Evolutionary conservation across 176 grass and related monocot species (phyloP).

Genomic region (Eleusine indica): DNA sequence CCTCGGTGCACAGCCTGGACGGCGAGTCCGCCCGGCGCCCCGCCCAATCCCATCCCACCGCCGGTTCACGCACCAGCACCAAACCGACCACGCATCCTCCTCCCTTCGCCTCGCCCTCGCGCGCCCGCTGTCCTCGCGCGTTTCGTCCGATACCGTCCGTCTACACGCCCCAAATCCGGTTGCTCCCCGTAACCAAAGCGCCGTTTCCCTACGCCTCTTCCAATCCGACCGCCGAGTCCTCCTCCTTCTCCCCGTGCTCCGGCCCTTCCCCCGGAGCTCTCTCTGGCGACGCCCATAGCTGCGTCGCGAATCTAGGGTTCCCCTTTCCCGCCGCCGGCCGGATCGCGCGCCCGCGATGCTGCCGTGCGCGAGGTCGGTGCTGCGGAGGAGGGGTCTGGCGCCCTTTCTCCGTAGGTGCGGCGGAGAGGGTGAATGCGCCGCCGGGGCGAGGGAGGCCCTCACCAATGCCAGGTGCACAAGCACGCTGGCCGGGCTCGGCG

Average conservation of each 20-base stretch:
- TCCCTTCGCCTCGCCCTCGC: not conserved
- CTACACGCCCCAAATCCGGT: slow-evolving; percentile 27
- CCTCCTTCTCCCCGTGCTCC: not conserved
- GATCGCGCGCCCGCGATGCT: slow-evolving; percentile 46
- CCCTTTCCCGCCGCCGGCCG: slow-evolving; percentile 10
- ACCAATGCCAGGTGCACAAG: slow-evolving; percentile 61
- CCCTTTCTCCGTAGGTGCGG: slow-evolving; percentile 42
- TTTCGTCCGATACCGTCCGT: slow-evolving; percentile 18
- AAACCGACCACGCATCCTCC: too few relatives aligned
- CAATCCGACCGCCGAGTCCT: not conserved
- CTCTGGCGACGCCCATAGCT: slow-evolving; percentile 1
- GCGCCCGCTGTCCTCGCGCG: slow-evolving; percentile 4
- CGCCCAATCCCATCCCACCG: not conserved
- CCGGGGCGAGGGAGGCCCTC: slow-evolving; percentile 45
- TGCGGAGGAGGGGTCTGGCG: slow-evolving; percentile 46
- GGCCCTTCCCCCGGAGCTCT: not conserved
- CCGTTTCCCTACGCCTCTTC: slow-evolving; percentile 31
- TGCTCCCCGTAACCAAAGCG: slow-evolving; percentile 16
- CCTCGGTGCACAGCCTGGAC: not conserved
- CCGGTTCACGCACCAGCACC: slow-evolving; percentile 22
- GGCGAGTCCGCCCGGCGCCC: not conserved
- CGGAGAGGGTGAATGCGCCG: slow-evolving; percentile 32
- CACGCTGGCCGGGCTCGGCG: slow-evolving; percentile 38
- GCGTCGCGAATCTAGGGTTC: slow-evolving; percentile 50
- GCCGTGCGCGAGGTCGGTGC: slow-evolving; percentile 56